phyloP scores from a whole-genome alignment of 1,139 yeast genomes.

The Blastobotrys capitulatus region DNA sequence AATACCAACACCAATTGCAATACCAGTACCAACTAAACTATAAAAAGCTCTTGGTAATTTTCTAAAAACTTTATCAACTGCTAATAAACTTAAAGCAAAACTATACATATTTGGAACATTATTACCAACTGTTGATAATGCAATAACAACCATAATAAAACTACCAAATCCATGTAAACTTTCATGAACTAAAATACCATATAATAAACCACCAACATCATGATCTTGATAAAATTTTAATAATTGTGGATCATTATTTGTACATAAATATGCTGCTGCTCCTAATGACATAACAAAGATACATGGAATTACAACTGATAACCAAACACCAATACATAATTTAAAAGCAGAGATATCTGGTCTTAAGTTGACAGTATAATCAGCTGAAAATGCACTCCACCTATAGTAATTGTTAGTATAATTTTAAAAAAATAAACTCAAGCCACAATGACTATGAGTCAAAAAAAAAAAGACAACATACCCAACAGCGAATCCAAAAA shows the following conservation, averaged over 20 bases:
- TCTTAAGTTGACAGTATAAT: constrained; percentile 83
- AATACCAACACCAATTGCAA: constrained; percentile 77
- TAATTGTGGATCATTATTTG: constrained; percentile 41
- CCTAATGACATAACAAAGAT: constrained; percentile 74
- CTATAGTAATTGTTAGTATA: too few species aligned
- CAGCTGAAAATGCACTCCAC: constrained; percentile 92
- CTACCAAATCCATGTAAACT: constrained; percentile 86
- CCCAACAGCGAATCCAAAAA: constrained; percentile 92
- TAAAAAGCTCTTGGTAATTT: constrained; percentile 75
- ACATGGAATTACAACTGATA: constrained; percentile 64
- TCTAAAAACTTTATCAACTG: constrained; percentile 67
- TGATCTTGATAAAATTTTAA: constrained; percentile 44
- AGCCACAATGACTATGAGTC: too few species aligned
- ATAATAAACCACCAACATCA: constrained; percentile 78
- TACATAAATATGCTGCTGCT: constrained; percentile 78
- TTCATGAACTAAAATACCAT: constrained; percentile 67
- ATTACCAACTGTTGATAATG: constrained; percentile 82
- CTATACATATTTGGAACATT: constrained; percentile 93
- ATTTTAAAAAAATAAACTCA: too few species aligned
- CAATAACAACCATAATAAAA: constrained; percentile 78
- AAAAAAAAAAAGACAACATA: too few species aligned
- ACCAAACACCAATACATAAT: constrained; percentile 57
- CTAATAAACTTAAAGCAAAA: constrained; percentile 77
- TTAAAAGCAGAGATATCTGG: constrained; percentile 51
- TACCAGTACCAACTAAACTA: constrained; percentile 71